Percentiles rank a stretch among this genome's conserved stretches.
These are phyloP conservation scores for Lotus japonicus DNA, from an alignment of 306 rosid genomes.

Conservation along the genomic window DNA sequence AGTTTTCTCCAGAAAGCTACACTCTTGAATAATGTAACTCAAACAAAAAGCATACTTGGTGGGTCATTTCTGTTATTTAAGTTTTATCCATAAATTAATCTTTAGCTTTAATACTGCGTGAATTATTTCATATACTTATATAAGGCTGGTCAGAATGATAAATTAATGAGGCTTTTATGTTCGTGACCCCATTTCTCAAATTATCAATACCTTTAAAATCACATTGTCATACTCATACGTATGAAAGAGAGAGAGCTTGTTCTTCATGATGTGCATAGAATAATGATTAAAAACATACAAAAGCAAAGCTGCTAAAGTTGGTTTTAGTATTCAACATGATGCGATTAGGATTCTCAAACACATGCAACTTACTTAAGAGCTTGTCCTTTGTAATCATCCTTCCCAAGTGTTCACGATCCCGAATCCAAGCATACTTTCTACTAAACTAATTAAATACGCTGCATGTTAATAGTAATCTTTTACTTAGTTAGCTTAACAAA, in stretches of 20 bases:
- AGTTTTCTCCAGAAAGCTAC: not conserved
- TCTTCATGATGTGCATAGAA: constrained; percentile 27
- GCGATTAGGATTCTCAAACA: constrained; percentile 70
- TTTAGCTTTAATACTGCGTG: not conserved
- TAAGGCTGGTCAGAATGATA: constrained; percentile 24
- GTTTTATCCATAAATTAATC: constrained; percentile 10
- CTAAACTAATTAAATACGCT: constrained; percentile 3
- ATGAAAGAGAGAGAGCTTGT: constrained; percentile 12
- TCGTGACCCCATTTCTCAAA: constrained; percentile 34
- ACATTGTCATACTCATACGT: constrained; percentile 31
- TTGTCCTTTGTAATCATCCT: constrained; percentile 72
- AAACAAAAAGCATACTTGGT: constrained; percentile 15
- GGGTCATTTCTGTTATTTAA: constrained; percentile 24
- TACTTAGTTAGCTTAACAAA: not conserved
- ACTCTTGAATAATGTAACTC: not conserved
- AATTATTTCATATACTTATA: not conserved
- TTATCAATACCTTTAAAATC: constrained; percentile 20
- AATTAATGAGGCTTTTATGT: constrained; percentile 28
- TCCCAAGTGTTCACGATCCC: constrained; percentile 69
- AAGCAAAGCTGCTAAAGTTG: constrained; percentile 34
- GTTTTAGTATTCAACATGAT: constrained; percentile 36
- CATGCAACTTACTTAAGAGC: constrained; percentile 66
- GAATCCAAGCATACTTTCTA: constrained; percentile 44
- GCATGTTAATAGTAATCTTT: constrained; percentile 4
- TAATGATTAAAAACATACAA: constrained; percentile 18